phyloP scores from a whole-genome alignment of 1,284 basidiomycete genomes.

The Cutaneotrichosporon curvatum region DNA sequence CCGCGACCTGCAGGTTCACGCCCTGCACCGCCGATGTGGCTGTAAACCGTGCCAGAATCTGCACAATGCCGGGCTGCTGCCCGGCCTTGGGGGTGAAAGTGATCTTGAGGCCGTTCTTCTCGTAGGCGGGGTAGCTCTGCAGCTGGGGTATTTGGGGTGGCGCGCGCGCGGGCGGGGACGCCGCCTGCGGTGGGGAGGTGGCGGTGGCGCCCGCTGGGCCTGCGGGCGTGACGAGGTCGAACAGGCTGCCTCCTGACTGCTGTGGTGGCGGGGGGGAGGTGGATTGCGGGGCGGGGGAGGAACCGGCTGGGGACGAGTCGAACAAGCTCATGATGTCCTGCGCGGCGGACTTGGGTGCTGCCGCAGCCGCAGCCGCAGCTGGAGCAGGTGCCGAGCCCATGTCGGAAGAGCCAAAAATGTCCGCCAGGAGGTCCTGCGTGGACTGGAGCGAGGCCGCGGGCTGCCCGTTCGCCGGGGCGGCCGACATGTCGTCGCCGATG shows the following conservation, averaged over 20 bases:
- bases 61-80: conserved; percentile 73
- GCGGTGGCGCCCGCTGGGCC: not conserved
- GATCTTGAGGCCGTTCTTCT: conserved; percentile 81
- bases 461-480: conserved; percentile 23
- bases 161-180: conserved; percentile 20
- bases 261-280: conserved; percentile 11
- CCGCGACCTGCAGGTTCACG: conserved; percentile 93
- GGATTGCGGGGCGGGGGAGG: conserved; percentile 11
- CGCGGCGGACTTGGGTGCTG: conserved; percentile 54
- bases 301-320: conserved; percentile 48
- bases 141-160: conserved; percentile 51
- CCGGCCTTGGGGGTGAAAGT: conserved; percentile 79
- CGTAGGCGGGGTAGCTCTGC: conserved; percentile 77
- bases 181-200: conserved; percentile 11
- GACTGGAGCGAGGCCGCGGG: conserved; percentile 52
- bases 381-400: conserved; percentile 42
- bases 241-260: conserved; percentile 32
- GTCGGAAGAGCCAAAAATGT: conserved; percentile 71
- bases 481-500: conserved; percentile 64
- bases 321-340: conserved; percentile 92
- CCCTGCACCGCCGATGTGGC: conserved; percentile 56
- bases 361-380: conserved; percentile 41
- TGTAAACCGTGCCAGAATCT: conserved; percentile 84
- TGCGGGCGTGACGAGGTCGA: conserved; percentile 33
- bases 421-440: conserved; percentile 83